Base-by-base conservation (phyloP, 2,329 filamentous ascomycete genomes). In the Paecilomyces variotii region DNA sequence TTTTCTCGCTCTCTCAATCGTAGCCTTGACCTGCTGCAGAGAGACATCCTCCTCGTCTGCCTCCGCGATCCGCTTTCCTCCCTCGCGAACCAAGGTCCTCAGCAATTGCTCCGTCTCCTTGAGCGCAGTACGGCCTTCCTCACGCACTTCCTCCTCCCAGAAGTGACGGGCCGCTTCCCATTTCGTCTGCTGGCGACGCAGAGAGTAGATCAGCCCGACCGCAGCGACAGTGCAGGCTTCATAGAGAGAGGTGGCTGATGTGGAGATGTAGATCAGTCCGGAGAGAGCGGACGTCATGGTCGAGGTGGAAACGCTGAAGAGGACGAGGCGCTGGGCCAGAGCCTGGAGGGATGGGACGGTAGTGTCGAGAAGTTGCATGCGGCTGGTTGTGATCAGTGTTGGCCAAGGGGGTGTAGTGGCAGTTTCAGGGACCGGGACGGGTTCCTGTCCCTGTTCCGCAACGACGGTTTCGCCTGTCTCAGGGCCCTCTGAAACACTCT, bases 291-390 rank as follows among this genome's bases (percentile, higher is more conserved):
- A 78, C 0, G 83, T 82, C 2, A 89, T 75, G 3, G 85, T 84
- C 0, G 89, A 88, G 0, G 90, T 90, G 56, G 86, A 87, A 0
- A 90, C 76, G 0, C 89, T 89, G 67, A 91, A 86, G 3, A 95
- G 70, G 3, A 96, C 85, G 1, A 92, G 82, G 58, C 81, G 84
- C 72, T 92, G 88, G 0, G 88, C 87, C 0, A 90, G 77, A 1
- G 87, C 85, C 67, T 91, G 88, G 2, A 92, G 77, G 1, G 86
- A 84, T 1, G 87, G 87, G 1, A 91, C 81, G 0, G 87, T 89
- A 60, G 84, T 80, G n/a, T 80, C 75, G 50, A 86, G 80, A 2
- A 91, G 81, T 62, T 85, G 84, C 35, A 81, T 77, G n/a, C 91
- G 84, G 6, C 87, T 86, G 27, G 83, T 80, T 12, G 87, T 79